A percentile compares a stretch with the other conserved stretches of the same genome.
phyloP scores from a whole-genome alignment of 805 yeast genomes.

The Barnettozyma botsteinii region DNA sequence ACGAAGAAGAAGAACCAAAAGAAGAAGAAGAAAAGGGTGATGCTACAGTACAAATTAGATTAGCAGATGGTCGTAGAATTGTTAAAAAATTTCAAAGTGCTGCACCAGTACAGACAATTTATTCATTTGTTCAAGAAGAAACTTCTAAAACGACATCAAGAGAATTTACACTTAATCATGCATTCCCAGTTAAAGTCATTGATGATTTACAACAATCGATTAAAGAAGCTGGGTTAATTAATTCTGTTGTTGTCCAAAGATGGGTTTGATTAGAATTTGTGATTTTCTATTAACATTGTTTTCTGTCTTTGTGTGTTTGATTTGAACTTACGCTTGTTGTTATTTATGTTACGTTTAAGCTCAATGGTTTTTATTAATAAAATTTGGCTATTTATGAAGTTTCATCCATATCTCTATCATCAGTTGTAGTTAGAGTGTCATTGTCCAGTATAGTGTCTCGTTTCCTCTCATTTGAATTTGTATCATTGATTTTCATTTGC shows the following conservation, averaged over 20 bases:
- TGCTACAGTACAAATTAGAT: constrained; percentile 71
- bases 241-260: constrained; percentile 87
- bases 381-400: background rate
- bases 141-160: constrained; percentile 28
- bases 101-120: constrained; percentile 61
- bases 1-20: constrained; percentile 22
- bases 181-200: constrained; percentile 77
- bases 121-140: constrained; percentile 56
- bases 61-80: constrained; percentile 73
- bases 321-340: background rate
- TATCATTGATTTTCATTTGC: background rate
- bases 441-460: background rate
- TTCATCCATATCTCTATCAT: background rate
- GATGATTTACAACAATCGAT: constrained; percentile 52
- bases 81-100: constrained; percentile 57
- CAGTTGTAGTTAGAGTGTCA: too few relatives aligned
- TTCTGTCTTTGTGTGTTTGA: constrained; percentile 28
- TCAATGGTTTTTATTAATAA: background rate
- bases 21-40: constrained; percentile 46
- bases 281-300: too few relatives aligned
- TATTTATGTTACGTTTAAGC: background rate
- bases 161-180: constrained; percentile 61
- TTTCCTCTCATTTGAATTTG: too few relatives aligned
- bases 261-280: constrained; percentile 47
- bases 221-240: constrained; percentile 68